These are phyloP conservation scores for Medakamo hakoo DNA, from an alignment of 139 green algal species.

Conservation along the genomic window DNA sequence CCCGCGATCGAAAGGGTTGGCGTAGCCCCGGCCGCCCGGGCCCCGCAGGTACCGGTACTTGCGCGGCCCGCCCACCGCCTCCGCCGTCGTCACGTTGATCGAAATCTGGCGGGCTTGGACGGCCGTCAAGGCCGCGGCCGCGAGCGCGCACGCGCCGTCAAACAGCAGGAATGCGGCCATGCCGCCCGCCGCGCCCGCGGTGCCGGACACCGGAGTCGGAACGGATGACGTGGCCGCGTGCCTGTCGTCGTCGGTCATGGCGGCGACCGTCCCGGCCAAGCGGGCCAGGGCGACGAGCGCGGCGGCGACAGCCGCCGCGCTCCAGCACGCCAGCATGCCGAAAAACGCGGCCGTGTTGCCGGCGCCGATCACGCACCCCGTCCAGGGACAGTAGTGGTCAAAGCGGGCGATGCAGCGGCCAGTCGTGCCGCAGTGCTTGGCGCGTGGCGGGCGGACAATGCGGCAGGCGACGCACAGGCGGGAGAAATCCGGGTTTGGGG, in stretches of 20 bases:
- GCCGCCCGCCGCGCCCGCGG: no score
- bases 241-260: not conserved
- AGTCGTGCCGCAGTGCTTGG: constrained; percentile 79
- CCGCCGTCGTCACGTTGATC: constrained; percentile 92
- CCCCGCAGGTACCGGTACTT: constrained; percentile 69
- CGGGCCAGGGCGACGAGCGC: constrained; percentile 25
- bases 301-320: constrained; percentile 42
- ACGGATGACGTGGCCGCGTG: not conserved
- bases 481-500: no score
- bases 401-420: constrained; percentile 82
- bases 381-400: constrained; percentile 97
- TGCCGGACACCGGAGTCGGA: constrained; percentile 4
- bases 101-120: constrained; percentile 57
- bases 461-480: constrained; percentile 82
- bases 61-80: constrained; percentile 17
- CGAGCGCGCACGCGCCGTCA: constrained; percentile 62
- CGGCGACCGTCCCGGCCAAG: constrained; percentile 5
- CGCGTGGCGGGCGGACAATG: constrained; percentile 73
- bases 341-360: constrained; percentile 73
- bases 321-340: constrained; percentile 69
- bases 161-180: constrained; percentile 60
- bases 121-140: constrained; percentile 56
- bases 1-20: constrained; percentile 76
- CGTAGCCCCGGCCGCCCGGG: constrained; percentile 46
- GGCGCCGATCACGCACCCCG: constrained; percentile 72